Evolutionary conservation across 805 yeast genomes (phyloP).

Genomic region (Candida alai): DNA sequence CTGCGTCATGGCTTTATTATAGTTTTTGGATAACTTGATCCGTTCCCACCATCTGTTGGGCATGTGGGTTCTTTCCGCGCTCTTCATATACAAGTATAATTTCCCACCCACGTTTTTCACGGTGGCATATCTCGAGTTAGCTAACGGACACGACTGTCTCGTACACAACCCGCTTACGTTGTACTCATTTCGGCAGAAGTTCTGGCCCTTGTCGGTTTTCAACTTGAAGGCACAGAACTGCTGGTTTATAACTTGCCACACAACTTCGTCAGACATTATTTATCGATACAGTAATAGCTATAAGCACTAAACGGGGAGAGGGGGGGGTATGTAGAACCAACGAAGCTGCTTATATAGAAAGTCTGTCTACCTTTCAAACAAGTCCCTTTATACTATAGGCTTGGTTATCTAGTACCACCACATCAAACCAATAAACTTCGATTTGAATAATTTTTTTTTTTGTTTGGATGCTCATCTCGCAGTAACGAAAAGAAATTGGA

Average conservation of each 20-base stretch:
- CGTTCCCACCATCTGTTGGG: slow-evolving; percentile 96
- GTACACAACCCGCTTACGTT: slow-evolving; percentile 93
- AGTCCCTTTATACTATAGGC: too few relatives aligned
- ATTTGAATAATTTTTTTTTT: too few relatives aligned
- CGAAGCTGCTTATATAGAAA: too few relatives aligned
- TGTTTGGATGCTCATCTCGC: too few relatives aligned
- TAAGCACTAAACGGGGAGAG: too few relatives aligned
- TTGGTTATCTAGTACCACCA: too few relatives aligned
- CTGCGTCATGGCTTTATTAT: slow-evolving; percentile 81
- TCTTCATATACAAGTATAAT: slow-evolving; percentile 86
- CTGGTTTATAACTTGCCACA: slow-evolving; percentile 96
- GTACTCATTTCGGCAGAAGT: slow-evolving; percentile 92
- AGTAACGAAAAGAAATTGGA: too few relatives aligned
- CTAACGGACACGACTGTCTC: slow-evolving; percentile 93
- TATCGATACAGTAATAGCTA: too few relatives aligned
- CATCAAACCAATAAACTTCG: too few relatives aligned
- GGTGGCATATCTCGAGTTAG: slow-evolving; percentile 89
- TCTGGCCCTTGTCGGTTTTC: slow-evolving; percentile 83
- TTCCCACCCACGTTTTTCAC: slow-evolving; percentile 77
- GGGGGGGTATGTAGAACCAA: too few relatives aligned
- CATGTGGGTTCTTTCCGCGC: slow-evolving; percentile 95
- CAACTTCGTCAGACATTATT: slow-evolving; percentile 70
- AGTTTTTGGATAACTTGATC: slow-evolving; percentile 84
- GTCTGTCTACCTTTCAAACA: too few relatives aligned
- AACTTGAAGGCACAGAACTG: slow-evolving; percentile 94